Conservation (phyloP, 306 rosid genomes). For the Vicia sativa region DNA sequence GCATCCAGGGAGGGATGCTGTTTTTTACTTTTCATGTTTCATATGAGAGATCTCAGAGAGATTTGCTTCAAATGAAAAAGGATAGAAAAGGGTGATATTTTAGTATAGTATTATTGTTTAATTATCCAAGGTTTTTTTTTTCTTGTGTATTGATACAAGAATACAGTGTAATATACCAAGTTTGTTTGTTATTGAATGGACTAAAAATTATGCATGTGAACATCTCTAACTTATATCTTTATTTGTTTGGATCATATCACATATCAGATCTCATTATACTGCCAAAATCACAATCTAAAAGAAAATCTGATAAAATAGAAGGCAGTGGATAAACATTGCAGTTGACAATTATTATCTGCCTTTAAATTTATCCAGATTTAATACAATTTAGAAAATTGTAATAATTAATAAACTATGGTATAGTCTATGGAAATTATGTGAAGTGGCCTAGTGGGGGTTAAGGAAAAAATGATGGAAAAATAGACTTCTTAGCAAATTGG, state of each 20-base stretch:
- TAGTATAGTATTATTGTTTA: background rate
- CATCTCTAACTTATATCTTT: background rate
- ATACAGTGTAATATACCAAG: slow-evolving; percentile 35
- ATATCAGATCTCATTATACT: slow-evolving; percentile 14
- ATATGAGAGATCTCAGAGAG: slow-evolving; percentile 36
- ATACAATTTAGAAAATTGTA: background rate
- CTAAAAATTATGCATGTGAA: background rate
- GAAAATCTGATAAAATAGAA: background rate
- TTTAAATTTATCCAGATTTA: background rate
- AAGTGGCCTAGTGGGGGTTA: background rate
- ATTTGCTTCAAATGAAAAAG: slow-evolving; percentile 33
- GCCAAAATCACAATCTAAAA: background rate
- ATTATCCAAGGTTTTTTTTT: slow-evolving; percentile 36
- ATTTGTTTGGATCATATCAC: slow-evolving; percentile 11
- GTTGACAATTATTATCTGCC: background rate
- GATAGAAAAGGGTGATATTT: slow-evolving; percentile 22
- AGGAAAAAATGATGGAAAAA: background rate
- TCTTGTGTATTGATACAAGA: slow-evolving; percentile 38
- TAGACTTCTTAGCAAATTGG: too few relatives aligned
- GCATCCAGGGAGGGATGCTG: slow-evolving; percentile 42
- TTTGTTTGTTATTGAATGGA: slow-evolving; percentile 28
- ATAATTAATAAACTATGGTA: background rate
- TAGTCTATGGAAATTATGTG: background rate
- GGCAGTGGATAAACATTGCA: background rate
- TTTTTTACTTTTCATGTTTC: slow-evolving; percentile 33